Evolutionary conservation across 75 land plant species (phyloP).

Genomic region (Ceratopteris richardii): DNA sequence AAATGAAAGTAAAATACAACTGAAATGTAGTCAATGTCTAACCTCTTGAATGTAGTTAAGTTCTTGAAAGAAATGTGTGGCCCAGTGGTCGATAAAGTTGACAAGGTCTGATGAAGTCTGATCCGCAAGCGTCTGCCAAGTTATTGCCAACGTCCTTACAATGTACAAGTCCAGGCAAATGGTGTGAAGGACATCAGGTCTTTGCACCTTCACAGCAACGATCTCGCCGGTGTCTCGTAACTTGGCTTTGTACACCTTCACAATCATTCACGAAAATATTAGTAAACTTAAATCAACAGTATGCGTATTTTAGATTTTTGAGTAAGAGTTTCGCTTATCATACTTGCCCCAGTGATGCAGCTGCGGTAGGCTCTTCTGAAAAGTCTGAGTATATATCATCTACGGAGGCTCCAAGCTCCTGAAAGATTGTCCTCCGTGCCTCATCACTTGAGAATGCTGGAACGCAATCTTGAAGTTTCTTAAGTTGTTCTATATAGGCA

Average conservation of each 20-base stretch:
- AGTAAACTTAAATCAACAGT: too few species aligned
- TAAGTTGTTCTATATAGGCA: slow-evolving; percentile 23
- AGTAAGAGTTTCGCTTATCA: too few species aligned
- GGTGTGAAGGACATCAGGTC: slow-evolving; percentile 21
- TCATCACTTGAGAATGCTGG: slow-evolving; percentile 28
- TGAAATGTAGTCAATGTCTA: too few species aligned
- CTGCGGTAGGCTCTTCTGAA: slow-evolving; percentile 27
- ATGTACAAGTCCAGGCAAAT: slow-evolving; percentile 26
- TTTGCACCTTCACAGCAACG: slow-evolving; percentile 34
- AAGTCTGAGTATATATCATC: slow-evolving; percentile 24
- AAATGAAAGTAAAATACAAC: too few species aligned
- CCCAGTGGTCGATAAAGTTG: slow-evolving; percentile 30
- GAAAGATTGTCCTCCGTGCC: slow-evolving; percentile 12
- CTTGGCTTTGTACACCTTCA: slow-evolving; percentile 25
- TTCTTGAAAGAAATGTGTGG: slow-evolving; percentile 30
- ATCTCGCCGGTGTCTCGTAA: slow-evolving; percentile 13
- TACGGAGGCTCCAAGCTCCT: slow-evolving; percentile 17
- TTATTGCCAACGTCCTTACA: slow-evolving; percentile 9
- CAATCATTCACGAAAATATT: too few species aligned
- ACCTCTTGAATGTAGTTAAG: slow-evolving; percentile 38
- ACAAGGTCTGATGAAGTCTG: slow-evolving; percentile 20
- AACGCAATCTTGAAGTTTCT: slow-evolving; percentile 34
- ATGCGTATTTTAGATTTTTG: too few species aligned
- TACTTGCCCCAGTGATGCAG: slow-evolving; percentile 35
- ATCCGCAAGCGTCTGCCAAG: slow-evolving; percentile 8